These are phyloP conservation scores for Dictyostelium citrinum DNA, from an alignment of 78 protist genomes.

Conservation along the genomic window DNA sequence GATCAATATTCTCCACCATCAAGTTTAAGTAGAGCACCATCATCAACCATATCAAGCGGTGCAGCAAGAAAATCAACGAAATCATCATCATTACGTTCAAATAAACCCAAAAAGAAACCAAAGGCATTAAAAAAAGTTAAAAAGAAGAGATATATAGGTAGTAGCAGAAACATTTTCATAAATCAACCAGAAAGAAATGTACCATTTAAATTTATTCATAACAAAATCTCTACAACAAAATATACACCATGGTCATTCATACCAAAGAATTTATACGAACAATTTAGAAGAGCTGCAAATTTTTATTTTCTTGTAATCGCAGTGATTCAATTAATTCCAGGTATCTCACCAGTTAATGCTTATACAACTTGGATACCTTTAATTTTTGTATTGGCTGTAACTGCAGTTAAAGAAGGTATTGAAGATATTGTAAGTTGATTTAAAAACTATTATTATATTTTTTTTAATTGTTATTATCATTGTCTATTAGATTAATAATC, in stretches of 20 bases:
- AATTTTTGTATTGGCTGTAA: slow-evolving; percentile 83
- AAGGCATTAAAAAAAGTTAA: slow-evolving; percentile 55
- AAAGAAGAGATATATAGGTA: slow-evolving; percentile 62
- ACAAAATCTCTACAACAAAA: slow-evolving; percentile 76
- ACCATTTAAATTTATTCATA: slow-evolving; percentile 19
- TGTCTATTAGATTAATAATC: too few relatives aligned
- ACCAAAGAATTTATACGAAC: slow-evolving; percentile 85
- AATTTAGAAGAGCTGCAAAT: slow-evolving; percentile 85
- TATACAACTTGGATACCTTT: slow-evolving; percentile 86
- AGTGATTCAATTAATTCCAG: slow-evolving; percentile 80
- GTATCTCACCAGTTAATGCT: slow-evolving; percentile 84
- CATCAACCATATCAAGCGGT: neutral
- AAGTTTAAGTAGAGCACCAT: neutral
- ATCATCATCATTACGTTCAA: slow-evolving; percentile 31
- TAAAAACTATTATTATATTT: too few relatives aligned
- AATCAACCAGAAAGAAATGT: slow-evolving; percentile 27
- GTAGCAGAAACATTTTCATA: slow-evolving; percentile 18
- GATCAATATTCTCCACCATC: slow-evolving; percentile 6
- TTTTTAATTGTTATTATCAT: too few relatives aligned
- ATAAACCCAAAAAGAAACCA: slow-evolving; percentile 57
- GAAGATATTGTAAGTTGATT: slow-evolving; percentile 91
- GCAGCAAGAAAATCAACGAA: neutral
- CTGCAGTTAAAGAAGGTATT: slow-evolving; percentile 84
- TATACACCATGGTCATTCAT: slow-evolving; percentile 74
- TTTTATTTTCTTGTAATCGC: slow-evolving; percentile 90